These are phyloP conservation scores for Phyllosticta paracitricarpa DNA, from an alignment of 2,329 filamentous ascomycete genomes.

Conservation along the genomic window DNA sequence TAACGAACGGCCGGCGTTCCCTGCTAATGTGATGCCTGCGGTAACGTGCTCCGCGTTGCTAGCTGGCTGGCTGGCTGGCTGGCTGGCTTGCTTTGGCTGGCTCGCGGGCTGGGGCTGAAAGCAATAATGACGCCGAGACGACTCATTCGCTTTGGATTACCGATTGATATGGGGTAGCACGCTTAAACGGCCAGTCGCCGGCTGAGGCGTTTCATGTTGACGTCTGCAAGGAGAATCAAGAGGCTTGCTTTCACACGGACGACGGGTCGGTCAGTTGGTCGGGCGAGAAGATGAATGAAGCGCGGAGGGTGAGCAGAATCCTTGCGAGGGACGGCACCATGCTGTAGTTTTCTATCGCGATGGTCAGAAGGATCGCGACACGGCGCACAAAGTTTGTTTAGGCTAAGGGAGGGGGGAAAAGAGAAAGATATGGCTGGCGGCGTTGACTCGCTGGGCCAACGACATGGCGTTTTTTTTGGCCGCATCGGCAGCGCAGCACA, in stretches of 20 bases:
- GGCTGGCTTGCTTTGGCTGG: no score
- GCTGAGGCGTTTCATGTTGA: neutral
- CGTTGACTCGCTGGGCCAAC: conserved; percentile 14
- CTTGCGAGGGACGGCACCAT: neutral
- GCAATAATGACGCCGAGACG: neutral
- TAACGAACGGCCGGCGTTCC: neutral
- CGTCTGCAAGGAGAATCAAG: neutral
- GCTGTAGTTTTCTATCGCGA: neutral
- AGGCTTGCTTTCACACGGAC: neutral
- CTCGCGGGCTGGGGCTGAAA: neutral
- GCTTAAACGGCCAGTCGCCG: neutral
- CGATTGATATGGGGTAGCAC: neutral
- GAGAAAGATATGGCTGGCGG: conserved; percentile 14
- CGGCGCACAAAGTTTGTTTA: neutral
- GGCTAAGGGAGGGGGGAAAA: neutral
- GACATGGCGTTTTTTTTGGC: no score
- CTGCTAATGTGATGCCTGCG: neutral
- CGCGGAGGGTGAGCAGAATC: neutral
- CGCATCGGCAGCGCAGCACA: neutral
- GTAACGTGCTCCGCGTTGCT: neutral
- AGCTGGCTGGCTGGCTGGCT: no score
- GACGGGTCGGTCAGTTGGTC: neutral
- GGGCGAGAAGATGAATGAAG: neutral
- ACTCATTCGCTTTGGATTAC: neutral
- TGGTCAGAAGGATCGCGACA: neutral